These are phyloP conservation scores for Tanacetum coccineum DNA, from an alignment of 129 eudicot species.

Conservation along the genomic window DNA sequence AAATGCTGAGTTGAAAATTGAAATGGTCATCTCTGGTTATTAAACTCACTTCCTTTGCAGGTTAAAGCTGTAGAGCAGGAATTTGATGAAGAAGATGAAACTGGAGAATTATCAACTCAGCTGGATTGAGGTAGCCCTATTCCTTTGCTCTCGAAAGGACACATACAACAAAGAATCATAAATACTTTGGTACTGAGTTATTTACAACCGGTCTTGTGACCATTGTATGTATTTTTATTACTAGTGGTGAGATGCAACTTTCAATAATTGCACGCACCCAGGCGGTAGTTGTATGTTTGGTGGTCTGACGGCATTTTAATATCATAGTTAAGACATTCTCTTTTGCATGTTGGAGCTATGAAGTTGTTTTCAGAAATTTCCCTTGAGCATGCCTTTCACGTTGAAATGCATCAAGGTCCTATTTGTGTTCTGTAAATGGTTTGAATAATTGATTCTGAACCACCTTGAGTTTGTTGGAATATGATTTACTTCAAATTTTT, in stretches of 20 bases:
- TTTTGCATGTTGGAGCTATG: background rate
- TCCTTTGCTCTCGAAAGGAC: slow-evolving; percentile 16
- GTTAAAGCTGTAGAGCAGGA: slow-evolving; percentile 94
- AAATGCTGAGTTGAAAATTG: background rate
- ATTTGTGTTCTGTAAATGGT: background rate
- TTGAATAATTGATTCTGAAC: background rate
- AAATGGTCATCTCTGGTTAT: background rate
- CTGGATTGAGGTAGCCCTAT: slow-evolving; percentile 33
- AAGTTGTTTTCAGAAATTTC: background rate
- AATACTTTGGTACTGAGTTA: background rate
- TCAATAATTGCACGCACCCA: slow-evolving; percentile 12
- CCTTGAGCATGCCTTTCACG: background rate
- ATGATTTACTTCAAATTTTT: background rate
- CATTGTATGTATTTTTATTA: slow-evolving; percentile 23
- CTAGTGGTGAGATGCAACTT: background rate
- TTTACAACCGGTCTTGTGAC: slow-evolving; percentile 12
- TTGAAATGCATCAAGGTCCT: background rate
- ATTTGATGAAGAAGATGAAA: slow-evolving; percentile 74
- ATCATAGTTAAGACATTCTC: background rate
- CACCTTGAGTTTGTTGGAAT: background rate
- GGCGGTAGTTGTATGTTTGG: slow-evolving; percentile 6
- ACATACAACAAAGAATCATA: background rate
- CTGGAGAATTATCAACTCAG: slow-evolving; percentile 43
- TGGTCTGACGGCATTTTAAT: background rate
- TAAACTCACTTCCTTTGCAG: slow-evolving; percentile 31